Conservation (phyloP, 192 early-diverging fungal species). For the Pilaira anomala region DNA sequence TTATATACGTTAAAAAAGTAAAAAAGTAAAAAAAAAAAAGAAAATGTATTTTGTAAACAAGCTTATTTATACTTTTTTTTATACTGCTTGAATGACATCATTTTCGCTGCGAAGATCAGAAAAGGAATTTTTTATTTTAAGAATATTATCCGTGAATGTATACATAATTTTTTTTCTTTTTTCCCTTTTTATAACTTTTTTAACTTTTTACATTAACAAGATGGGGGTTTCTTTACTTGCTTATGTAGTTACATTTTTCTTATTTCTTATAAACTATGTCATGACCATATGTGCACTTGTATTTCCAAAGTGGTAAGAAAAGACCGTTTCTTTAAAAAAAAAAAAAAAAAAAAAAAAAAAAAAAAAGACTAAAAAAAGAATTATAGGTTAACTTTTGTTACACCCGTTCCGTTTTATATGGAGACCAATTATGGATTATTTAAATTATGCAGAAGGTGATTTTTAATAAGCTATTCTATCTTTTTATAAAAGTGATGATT, state of each 20-base stretch:
- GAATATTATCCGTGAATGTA: too few relatives aligned
- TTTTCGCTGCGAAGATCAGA: too few relatives aligned
- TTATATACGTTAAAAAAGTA: too few relatives aligned
- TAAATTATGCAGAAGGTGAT: constrained; percentile 28
- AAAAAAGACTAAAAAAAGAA: not conserved
- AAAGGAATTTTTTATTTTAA: not conserved
- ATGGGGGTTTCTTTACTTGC: constrained; percentile 29
- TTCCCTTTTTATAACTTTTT: not conserved
- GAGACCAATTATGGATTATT: constrained; percentile 38
- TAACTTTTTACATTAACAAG: not conserved
- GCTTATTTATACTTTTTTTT: too few relatives aligned
- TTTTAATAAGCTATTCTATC: not conserved
- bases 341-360: not conserved
- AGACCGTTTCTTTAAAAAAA: too few relatives aligned
- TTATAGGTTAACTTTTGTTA: constrained; percentile 35
- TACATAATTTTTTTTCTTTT: not conserved
- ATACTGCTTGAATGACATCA: too few relatives aligned
- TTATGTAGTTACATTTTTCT: constrained; percentile 30
- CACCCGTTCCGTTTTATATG: constrained; percentile 30
- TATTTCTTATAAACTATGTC: constrained; percentile 25
- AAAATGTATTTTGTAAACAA: too few relatives aligned
- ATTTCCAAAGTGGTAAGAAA: constrained; percentile 34
- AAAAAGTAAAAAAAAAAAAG: too few relatives aligned
- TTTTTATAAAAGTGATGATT: not conserved
- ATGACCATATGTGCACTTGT: constrained; percentile 24